phyloP scores from a whole-genome alignment of 306 rosid species.

The Acacia acuminata region DNA sequence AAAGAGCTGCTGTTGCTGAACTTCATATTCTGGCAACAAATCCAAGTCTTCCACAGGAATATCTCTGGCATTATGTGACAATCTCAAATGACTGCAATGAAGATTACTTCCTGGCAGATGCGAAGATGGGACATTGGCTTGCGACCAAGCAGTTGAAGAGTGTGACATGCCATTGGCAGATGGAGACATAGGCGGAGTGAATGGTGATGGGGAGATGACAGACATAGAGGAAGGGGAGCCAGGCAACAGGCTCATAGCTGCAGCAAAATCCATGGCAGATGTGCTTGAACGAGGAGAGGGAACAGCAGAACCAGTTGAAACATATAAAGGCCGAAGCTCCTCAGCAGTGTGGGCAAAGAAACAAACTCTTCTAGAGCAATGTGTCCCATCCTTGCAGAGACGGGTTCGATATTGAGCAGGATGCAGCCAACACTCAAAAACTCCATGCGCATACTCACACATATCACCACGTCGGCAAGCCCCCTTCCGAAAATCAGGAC shows the following conservation, averaged over 20 bases:
- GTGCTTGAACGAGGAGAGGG: constrained; percentile 66
- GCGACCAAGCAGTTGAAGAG: constrained; percentile 61
- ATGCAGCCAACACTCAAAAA: constrained; percentile 80
- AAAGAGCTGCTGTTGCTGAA: constrained; percentile 62
- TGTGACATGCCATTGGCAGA: constrained; percentile 67
- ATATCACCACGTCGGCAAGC: constrained; percentile 79
- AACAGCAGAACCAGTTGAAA: constrained; percentile 76
- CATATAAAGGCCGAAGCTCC: constrained; percentile 65
- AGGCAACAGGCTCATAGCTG: constrained; percentile 70
- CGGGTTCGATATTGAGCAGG: constrained; percentile 81
- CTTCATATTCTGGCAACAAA: constrained; percentile 53
- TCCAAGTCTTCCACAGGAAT: constrained; percentile 56
- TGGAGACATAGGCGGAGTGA: constrained; percentile 76
- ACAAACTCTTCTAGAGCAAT: constrained; percentile 71
- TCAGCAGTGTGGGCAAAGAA: constrained; percentile 70
- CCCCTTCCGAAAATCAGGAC: constrained; percentile 79
- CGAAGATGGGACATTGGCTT: constrained; percentile 67
- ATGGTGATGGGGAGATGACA: constrained; percentile 69
- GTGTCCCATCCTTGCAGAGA: constrained; percentile 69
- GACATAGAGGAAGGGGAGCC: constrained; percentile 72
- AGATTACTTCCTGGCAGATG: constrained; percentile 73
- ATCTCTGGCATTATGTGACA: constrained; percentile 68
- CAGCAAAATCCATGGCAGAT: constrained; percentile 67
- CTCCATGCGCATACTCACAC: constrained; percentile 86
- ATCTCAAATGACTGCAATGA: constrained; percentile 72